Base-by-base conservation (phyloP, 2,329 filamentous ascomycete species). In the Colletotrichum tropicale region DNA sequence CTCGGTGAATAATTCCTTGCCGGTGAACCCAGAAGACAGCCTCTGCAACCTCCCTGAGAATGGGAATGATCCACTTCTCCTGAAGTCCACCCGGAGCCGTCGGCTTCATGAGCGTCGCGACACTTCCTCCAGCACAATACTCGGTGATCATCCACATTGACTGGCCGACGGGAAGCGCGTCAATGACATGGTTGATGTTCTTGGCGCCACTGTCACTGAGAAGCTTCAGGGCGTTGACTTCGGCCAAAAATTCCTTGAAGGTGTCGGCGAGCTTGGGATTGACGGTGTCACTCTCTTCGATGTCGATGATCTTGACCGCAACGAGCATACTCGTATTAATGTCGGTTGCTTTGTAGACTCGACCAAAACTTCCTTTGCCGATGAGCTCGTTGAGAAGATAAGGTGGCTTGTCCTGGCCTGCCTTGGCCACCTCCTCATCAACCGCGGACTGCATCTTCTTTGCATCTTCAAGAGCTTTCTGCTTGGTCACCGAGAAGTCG, bases 141-240 rank as follows among this genome's bases (percentile, higher is more conserved):
- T 97, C 94, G 75, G 94, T 96, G 71, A 97, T 92, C 87, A 97
- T 95, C 95, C 95, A 98, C 86, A 98, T 93, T 76, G 95, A 91
- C 79, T 94, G 93, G 56, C 94, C 94, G 48, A 96, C 92, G 10
- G 94, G 92, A 24, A 96, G 89, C 6, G 94, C 94, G 78, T 96
- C 94, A 79, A 96, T 93, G 67, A 96, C 93, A 79, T 93, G 90
- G 82, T 96, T 97, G 85, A 98, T 93, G 81, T 96, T 96, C 78
- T 91, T 90, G 21, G 94, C 94, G 64, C 92, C 93, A 78, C 90
- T 94, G 78, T 95, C 93, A 80, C 93, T 93, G 67, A 98, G 88
- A 74, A 94, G 88, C 80, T 94, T 92, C 66, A 98, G 87, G 28
- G 95, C 90, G 77, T 89, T 91, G 80, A 94, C 90, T 83, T 94